Conservation (phyloP, 2,329 filamentous ascomycete species). For the Curvularia eragrostidis region DNA sequence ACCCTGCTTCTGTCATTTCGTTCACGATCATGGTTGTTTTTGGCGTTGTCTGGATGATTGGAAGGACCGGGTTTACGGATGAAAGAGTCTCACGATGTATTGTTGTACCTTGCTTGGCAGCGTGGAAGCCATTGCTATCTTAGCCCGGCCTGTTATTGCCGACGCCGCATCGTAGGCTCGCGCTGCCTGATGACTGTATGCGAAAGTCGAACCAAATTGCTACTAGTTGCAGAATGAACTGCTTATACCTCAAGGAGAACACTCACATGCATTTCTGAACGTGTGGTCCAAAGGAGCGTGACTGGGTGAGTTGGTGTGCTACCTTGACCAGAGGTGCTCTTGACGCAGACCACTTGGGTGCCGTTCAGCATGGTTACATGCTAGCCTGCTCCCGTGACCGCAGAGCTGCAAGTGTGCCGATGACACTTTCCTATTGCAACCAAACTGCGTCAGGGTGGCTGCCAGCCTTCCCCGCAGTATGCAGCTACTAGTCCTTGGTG, state of each 20-base stretch:
- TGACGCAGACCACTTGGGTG: background rate
- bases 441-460: slow-evolving; percentile 6
- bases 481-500: slow-evolving; percentile 6
- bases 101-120: slow-evolving; percentile 12
- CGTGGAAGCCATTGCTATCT: slow-evolving; percentile 1
- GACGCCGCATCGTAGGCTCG: slow-evolving; percentile 2
- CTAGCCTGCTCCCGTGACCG: slow-evolving; percentile 1
- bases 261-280: slow-evolving; percentile 1
- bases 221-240: slow-evolving; percentile 3
- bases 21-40: slow-evolving; percentile 10
- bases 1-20: slow-evolving; percentile 27
- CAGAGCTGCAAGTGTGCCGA: slow-evolving; percentile 9
- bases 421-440: slow-evolving; percentile 7
- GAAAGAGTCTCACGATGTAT: slow-evolving; percentile 10
- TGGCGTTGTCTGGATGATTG: slow-evolving; percentile 13
- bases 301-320: background rate
- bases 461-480: slow-evolving; percentile 17
- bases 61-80: background rate
- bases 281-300: slow-evolving; percentile 1
- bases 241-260: background rate
- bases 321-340: background rate
- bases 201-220: slow-evolving; percentile 5
- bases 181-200: background rate
- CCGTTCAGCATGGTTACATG: background rate
- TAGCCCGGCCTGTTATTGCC: background rate